Base-by-base conservation (phyloP, 169 alveolate species). In the Cryptosporidium felis region DNA sequence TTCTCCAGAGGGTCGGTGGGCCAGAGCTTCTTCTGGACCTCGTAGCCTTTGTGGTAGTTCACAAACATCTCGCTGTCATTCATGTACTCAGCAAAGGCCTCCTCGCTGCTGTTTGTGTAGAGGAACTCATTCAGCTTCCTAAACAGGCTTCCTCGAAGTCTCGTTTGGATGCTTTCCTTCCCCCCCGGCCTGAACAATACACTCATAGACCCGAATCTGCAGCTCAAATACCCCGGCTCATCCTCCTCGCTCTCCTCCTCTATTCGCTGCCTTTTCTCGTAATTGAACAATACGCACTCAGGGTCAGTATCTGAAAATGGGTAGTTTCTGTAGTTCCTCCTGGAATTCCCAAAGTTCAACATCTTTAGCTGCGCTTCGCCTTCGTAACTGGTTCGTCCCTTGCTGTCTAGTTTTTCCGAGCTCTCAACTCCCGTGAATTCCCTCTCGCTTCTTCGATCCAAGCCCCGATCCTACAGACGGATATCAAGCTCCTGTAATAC, bases 41-140 rank as follows among this genome's bases (percentile, higher is more conserved):
- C 79, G 34, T 91, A 91, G 28, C 94, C 94, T 16, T 80, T 80
- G 56, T 91, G 94, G 47, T 91, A 91, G 89, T 85, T 82, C 51
- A 88, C 89, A 62, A 89, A 89, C 46, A 91, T 79, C 4, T 42
- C n/a, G 5, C 88, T 89, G 16, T 89, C 91, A 40, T 56, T 59
- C 40, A 88, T 62, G 51, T 81, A 89, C 40, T 51, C 59, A 21
- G 28, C 59, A 49, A 81, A 81, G n/a, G 91, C 92, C 4, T 53
- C 90, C 26, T 80, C 67, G 12, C 93, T 89, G 8, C 59, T 36
- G 4, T 45, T 51, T 5, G 92, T 91, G 88, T 91, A 91, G 45
- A 91, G 80, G 16, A 41, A 60, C 80, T 91, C 93, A 80, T 91
- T 91, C 18, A 91, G 65, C 45, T 58, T 49, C 23, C 94, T 82